Percentiles rank a stretch among this genome's conserved stretches.
Conservation (phyloP, 2,329 filamentous ascomycete species). For the Botrytis fragariae region DNA sequence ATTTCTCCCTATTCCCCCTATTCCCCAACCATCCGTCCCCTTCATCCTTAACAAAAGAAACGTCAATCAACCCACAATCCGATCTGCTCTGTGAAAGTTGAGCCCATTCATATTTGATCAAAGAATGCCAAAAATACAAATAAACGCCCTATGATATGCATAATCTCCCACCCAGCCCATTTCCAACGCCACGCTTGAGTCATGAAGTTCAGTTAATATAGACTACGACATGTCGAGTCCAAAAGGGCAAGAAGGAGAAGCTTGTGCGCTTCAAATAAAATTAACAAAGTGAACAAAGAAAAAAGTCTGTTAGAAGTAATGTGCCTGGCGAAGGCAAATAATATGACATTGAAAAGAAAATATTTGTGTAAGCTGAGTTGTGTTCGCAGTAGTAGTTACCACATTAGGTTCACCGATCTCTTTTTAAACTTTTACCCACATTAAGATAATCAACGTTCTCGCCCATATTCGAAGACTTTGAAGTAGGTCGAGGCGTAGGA, state of each 20-base stretch:
- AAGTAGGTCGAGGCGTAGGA: conserved; percentile 11
- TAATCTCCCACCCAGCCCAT: neutral
- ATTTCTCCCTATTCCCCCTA: neutral
- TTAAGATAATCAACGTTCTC: neutral
- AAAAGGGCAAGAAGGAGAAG: neutral
- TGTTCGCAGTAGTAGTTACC: neutral
- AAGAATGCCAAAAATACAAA: neutral
- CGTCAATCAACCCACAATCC: neutral
- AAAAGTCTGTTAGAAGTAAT: conserved; percentile 3
- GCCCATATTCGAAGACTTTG: neutral
- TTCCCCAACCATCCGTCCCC: neutral
- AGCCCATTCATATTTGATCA: neutral
- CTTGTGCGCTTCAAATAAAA: neutral
- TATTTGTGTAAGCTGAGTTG: neutral
- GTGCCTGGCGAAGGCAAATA: conserved; percentile 14
- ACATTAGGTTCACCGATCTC: neutral
- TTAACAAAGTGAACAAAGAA: conserved; percentile 8
- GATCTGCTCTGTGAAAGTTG: neutral
- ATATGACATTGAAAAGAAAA: conserved; percentile 19
- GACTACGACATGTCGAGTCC: neutral
- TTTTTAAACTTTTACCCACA: neutral
- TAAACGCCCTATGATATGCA: conserved; percentile 15
- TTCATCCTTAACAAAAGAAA: neutral
- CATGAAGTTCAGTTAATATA: conserved; percentile 8
- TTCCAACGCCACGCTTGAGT: conserved; percentile 17